These are phyloP conservation scores for Kazachstania sp. DNA, from an alignment of 1,139 yeast genomes.

Conservation along the genomic window DNA sequence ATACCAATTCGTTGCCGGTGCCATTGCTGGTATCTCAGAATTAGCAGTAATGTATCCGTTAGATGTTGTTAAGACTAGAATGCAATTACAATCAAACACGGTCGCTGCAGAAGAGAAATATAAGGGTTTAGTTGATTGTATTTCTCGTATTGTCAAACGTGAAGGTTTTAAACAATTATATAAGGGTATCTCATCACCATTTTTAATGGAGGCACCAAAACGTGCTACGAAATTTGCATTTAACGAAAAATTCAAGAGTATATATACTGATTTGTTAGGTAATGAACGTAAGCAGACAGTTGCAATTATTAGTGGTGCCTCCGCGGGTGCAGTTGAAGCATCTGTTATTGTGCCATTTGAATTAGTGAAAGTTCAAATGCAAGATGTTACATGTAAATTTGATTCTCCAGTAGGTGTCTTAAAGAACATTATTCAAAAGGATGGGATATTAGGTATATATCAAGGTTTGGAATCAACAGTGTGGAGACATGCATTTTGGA, in stretches of 20 bases:
- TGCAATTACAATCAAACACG: constrained; percentile 75
- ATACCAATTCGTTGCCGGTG: constrained; percentile 90
- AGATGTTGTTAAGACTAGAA: constrained; percentile 96
- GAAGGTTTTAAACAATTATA: constrained; percentile 83
- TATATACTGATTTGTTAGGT: constrained; percentile 69
- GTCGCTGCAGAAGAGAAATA: constrained; percentile 45
- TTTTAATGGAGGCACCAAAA: constrained; percentile 99
- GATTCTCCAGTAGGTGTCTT: constrained; percentile 83
- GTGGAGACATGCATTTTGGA: constrained; percentile 97
- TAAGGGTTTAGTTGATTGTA: constrained; percentile 75
- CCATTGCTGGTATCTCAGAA: constrained; percentile 96
- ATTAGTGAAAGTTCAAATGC: constrained; percentile 75
- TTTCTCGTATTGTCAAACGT: constrained; percentile 68
- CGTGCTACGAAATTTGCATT: constrained; percentile 97
- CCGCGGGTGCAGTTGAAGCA: constrained; percentile 96
- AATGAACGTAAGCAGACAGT: constrained; percentile 67
- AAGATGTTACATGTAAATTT: constrained; percentile 72
- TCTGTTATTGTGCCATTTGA: constrained; percentile 97
- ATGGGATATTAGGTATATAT: constrained; percentile 79
- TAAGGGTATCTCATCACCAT: constrained; percentile 92
- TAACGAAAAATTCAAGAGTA: constrained; percentile 91
- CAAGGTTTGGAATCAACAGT: constrained; percentile 94
- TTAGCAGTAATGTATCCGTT: constrained; percentile 95
- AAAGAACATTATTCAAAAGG: constrained; percentile 55
- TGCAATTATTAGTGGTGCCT: constrained; percentile 90